Evolutionary conservation across 2,329 filamentous ascomycete genomes (phyloP).

Genomic region (Penicillium expansum): DNA sequence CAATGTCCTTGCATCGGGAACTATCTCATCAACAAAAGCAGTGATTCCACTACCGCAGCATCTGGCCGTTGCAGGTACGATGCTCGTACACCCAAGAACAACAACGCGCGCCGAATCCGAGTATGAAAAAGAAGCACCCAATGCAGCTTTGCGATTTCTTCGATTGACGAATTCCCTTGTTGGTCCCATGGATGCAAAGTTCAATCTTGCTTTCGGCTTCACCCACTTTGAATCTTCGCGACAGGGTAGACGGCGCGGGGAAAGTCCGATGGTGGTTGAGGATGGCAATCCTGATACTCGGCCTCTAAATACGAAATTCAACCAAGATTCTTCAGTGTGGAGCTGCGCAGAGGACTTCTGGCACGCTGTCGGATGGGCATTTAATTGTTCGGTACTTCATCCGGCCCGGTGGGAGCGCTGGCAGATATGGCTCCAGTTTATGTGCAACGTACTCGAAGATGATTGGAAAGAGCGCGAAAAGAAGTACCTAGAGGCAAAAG

Average conservation of each 20-base stretch:
- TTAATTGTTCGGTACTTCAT: conserved; percentile 78
- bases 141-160: conserved; percentile 68
- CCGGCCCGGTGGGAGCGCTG: conserved; percentile 76
- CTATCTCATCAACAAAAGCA: conserved; percentile 47
- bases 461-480: conserved; percentile 43
- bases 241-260: conserved; percentile 29
- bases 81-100: conserved; percentile 76
- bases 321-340: conserved; percentile 67
- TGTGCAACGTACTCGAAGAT: conserved; percentile 50
- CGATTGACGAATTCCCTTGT: conserved; percentile 63
- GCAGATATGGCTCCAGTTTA: conserved; percentile 74
- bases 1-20: conserved; percentile 35
- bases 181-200: conserved; percentile 67
- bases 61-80: conserved; percentile 72
- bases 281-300: conserved; percentile 48
- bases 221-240: conserved; percentile 38
- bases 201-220: conserved; percentile 73
- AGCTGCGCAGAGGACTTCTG: conserved; percentile 81
- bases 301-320: conserved; percentile 58
- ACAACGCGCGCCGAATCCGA: conserved; percentile 68
- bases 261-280: conserved; percentile 8
- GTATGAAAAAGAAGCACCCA: conserved; percentile 62
- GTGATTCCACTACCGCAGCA: conserved; percentile 69
- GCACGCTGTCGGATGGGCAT: conserved; percentile 84
- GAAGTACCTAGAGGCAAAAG: conserved; percentile 23